Evolutionary conservation across 768 basidiomycete species (phyloP).

Genomic region (Collybia nuda): DNA sequence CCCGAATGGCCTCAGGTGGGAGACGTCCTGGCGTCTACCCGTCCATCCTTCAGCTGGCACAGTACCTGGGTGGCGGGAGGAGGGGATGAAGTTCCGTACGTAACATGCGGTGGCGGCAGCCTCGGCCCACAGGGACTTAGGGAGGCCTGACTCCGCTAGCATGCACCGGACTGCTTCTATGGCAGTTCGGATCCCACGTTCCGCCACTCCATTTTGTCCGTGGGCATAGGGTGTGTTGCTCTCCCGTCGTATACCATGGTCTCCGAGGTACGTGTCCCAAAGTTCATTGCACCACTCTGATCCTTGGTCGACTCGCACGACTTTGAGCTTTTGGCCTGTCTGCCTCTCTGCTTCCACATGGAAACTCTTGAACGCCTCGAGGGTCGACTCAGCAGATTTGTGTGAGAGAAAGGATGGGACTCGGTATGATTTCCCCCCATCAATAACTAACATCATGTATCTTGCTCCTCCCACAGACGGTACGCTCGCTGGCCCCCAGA

Average conservation of each 20-base stretch:
- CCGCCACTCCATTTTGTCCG: constrained; percentile 25
- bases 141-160: constrained; percentile 16
- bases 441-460: constrained; percentile 23
- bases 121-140: constrained; percentile 11
- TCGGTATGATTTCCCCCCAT: constrained; percentile 8
- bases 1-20: constrained; percentile 23
- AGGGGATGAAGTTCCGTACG: constrained; percentile 22
- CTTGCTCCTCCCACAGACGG: constrained; percentile 10
- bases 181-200: constrained; percentile 19
- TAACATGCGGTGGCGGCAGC: constrained; percentile 18
- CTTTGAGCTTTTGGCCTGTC: constrained; percentile 9
- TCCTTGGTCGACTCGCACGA: constrained; percentile 21
- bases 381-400: constrained; percentile 18
- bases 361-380: constrained; percentile 12
- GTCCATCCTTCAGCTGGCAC: constrained; percentile 16
- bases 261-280: constrained; percentile 14
- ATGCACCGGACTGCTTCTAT: constrained; percentile 17
- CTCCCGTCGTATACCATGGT: constrained; percentile 19
- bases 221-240: constrained; percentile 22
- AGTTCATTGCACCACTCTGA: constrained; percentile 22
- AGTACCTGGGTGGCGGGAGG: constrained; percentile 11
- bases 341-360: constrained; percentile 13
- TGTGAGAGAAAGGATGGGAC: constrained; percentile 15
- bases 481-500: constrained; percentile 20
- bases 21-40: constrained; percentile 14